Percentiles rank a stretch among this genome's conserved stretches.
These are phyloP conservation scores for Pterocarpus santalinus DNA, from an alignment of 306 rosid species.

Conservation along the genomic window DNA sequence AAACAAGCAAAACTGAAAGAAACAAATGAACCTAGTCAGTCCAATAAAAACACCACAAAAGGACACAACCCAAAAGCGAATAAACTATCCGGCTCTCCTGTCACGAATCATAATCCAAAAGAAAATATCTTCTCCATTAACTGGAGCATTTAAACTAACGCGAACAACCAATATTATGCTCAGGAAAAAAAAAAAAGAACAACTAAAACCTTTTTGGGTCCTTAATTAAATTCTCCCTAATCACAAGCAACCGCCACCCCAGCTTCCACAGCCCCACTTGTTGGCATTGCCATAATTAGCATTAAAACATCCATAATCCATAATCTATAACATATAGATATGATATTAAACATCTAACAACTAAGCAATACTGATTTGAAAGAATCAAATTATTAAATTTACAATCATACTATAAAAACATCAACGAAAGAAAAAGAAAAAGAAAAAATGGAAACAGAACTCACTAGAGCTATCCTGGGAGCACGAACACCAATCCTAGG, in stretches of 20 bases:
- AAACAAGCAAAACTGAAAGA: constrained; percentile 15
- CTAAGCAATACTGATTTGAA: constrained; percentile 12
- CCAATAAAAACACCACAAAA: not conserved
- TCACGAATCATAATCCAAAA: constrained; percentile 15
- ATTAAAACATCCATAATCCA: constrained; percentile 18
- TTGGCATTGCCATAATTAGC: constrained; percentile 17
- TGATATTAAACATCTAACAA: not conserved
- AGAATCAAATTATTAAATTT: not conserved
- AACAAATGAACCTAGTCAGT: not conserved
- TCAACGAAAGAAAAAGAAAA: not conserved
- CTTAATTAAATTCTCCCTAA: not conserved
- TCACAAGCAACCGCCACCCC: not conserved
- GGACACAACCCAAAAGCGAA: not conserved
- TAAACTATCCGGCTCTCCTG: not conserved
- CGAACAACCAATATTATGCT: not conserved
- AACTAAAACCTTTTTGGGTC: not conserved
- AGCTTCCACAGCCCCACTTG: constrained; percentile 10
- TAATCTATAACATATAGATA: too few species aligned
- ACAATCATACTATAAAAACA: not conserved
- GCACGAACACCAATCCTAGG: constrained; percentile 71
- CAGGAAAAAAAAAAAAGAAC: too few species aligned
- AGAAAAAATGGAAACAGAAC: constrained; percentile 46
- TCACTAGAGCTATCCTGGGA: constrained; percentile 90
- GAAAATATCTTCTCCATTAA: not conserved
- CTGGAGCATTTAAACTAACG: not conserved